Evolutionary conservation across 805 yeast species (phyloP).

Genomic region (Kodamaea laetipori): DNA sequence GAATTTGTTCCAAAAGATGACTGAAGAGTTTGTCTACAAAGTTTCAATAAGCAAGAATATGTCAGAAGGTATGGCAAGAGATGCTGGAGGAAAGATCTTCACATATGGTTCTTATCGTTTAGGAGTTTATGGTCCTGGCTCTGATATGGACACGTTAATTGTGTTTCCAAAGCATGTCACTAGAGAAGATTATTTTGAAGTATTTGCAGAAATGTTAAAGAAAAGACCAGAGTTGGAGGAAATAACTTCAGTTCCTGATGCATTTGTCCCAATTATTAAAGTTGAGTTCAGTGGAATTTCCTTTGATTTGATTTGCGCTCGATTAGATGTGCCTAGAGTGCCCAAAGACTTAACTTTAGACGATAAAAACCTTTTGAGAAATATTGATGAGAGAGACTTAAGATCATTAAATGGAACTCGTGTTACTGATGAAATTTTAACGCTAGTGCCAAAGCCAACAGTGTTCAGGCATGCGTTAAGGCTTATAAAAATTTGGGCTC

Average conservation of each 20-base stretch:
- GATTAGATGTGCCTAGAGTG: conserved; percentile 79
- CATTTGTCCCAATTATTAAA: conserved; percentile 95
- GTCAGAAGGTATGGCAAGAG: conserved; percentile 96
- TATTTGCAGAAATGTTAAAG: conserved; percentile 70
- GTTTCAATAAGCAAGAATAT: conserved; percentile 83
- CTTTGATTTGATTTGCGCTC: conserved; percentile 86
- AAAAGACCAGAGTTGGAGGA: conserved; percentile 83
- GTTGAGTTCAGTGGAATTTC: conserved; percentile 88
- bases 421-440: conserved; percentile 92
- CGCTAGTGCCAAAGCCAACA: conserved; percentile 87
- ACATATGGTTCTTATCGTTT: conserved; percentile 92
- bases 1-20: conserved; percentile 66
- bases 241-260: conserved; percentile 92
- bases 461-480: conserved; percentile 91
- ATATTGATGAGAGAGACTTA: conserved; percentile 87
- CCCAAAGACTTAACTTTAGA: conserved; percentile 73
- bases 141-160: conserved; percentile 95
- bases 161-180: conserved; percentile 96
- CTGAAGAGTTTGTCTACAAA: conserved; percentile 77
- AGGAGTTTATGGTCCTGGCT: conserved; percentile 97
- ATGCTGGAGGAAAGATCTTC: conserved; percentile 97
- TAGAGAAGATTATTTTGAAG: conserved; percentile 84
- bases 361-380: conserved; percentile 82
- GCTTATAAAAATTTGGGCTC: conserved; percentile 96
- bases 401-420: conserved; percentile 94